Evolutionary conservation across 2,329 filamentous ascomycete genomes (phyloP), one percentile per base, ranked within the genome.

Genomic region (Cercospora nicotianae): DNA sequence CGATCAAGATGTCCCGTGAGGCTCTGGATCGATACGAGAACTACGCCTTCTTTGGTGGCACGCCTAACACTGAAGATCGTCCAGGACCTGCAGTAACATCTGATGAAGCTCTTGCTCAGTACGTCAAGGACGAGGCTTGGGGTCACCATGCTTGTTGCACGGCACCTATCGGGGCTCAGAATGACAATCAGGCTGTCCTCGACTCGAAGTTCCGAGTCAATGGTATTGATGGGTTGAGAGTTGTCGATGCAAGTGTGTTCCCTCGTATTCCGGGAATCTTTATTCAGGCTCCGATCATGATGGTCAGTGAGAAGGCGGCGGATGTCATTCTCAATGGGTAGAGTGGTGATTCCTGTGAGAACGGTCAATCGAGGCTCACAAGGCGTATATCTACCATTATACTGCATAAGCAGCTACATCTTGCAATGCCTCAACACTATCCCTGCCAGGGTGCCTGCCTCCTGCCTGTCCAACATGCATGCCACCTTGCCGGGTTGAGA

Each of bases 271-370:
- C 85, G 0, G 86, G 87, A 66, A 83, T 81, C 63, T 87, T 85
- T 70, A 81, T 84, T n/a, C 81, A 82, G 7, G 75, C 84, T 0
- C 81, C 85, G 0, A 83, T 83, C 0, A 87, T 86, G 69, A 86
- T 89, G 77, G 80, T 86, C 6, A 82, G 81, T 1, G 87, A 89
- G 79, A 90, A 89, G 80, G 87, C 87, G 0, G 84, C 86, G 1
- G 86, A 87, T 75, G 83, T 82, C 6, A 88, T 89, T 62, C 63
- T 82, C 57, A 67, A 71, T 26, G 66, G 67, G 28, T 66, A 59
- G 53, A 58, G 16, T 3, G 4, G 33, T 62, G 60, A 7, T 6
- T 8, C 3, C 6, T 9, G 12, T 13, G 7, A 36, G 13, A 18
- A 31, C 1, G 31, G 12, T 60, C 16, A 7, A 42, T 42, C 36